These are phyloP conservation scores for Retiboletus flavoniger DNA, from an alignment of 1,284 basidiomycete genomes.

Conservation along the genomic window DNA sequence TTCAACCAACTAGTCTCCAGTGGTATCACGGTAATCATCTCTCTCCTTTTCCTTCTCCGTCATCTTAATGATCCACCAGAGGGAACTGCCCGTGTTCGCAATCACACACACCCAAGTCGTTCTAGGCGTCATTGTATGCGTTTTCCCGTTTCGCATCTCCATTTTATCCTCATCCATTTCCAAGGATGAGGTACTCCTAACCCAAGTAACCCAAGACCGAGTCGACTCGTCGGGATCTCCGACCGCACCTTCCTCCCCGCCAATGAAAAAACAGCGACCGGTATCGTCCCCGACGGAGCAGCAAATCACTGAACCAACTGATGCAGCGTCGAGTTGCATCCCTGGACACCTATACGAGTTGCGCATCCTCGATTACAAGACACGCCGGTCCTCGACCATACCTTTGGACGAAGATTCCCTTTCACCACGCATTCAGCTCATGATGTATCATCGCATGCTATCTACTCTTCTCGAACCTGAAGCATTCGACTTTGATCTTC, in stretches of 20 bases:
- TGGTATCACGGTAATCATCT: conserved; percentile 48
- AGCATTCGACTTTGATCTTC: conserved; percentile 49
- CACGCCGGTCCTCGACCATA: conserved; percentile 52
- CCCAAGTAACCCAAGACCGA: not conserved
- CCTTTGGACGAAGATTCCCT: conserved; percentile 64
- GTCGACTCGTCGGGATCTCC: not conserved
- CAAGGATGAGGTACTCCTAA: conserved; percentile 43
- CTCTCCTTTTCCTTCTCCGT: not conserved
- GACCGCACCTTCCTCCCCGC: conserved; percentile 3
- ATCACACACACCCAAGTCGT: conserved; percentile 57
- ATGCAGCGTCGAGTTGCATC: not conserved
- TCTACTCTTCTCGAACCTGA: conserved; percentile 47
- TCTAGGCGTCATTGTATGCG: conserved; percentile 62
- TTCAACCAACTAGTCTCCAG: conserved; percentile 48
- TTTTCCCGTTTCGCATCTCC: conserved; percentile 6
- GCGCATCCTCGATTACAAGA: conserved; percentile 75
- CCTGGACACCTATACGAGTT: conserved; percentile 37
- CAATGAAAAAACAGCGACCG: conserved; percentile 20
- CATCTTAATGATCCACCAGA: conserved; percentile 36
- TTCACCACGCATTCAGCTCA: conserved; percentile 74
- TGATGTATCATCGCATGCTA: conserved; percentile 80
- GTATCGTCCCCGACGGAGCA: not conserved
- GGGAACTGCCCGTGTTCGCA: conserved; percentile 75
- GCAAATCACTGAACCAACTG: conserved; percentile 2
- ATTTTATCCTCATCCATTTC: not conserved